Base-by-base conservation (phyloP, 345 rosid species). In the Psidium friedrichsthalianum region DNA sequence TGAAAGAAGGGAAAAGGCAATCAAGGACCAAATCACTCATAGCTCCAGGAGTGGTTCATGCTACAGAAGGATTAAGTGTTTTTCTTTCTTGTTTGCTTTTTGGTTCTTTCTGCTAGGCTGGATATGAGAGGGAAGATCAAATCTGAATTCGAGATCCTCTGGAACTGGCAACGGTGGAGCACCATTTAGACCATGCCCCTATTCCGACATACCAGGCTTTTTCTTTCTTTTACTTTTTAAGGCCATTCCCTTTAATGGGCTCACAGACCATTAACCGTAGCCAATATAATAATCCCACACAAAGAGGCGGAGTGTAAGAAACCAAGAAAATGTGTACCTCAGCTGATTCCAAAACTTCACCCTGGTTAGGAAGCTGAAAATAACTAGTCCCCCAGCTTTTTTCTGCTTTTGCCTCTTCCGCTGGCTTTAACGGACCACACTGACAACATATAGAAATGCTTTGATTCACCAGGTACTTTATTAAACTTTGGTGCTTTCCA, bases 401-500 rank as follows among this genome's bases (percentile, higher is more conserved):
- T 95, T 90, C 98, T 92, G 87, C 92, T 95, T 91, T 95, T 96
- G 85, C 99, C 99, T 85, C 98, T 91, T 58, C 98, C 98, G 82
- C 91, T 92, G 89, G 98, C 93, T 91, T 95, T 96, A 85, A 85
- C 99, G 99, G 57, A 94, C 88, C 85, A 96, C 90, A 90, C 95
- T 94, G 89, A 94, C 94, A 89, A 93, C 78, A 89, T 96, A 96
- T 22, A 89, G 89, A 88, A 92, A 89, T 51, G 85, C 84, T 55
- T 89, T 87, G 86, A 94, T 91, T 91, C 93, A 58, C 85, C 89
- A 32, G 83, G 86, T 58, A 94, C 82, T 89, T 95, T 96, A 85
- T 91, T 91, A 85, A 96, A 96, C 87, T 95, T 96, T 21, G 99
- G 99, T 83, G 99, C 98, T 86, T 94, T 95, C 98, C 98, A 96